Percentiles rank a stretch among this genome's conserved stretches.
Conservation (phyloP, 257 asterid genomes). For the Oldenlandia corymbosa region DNA sequence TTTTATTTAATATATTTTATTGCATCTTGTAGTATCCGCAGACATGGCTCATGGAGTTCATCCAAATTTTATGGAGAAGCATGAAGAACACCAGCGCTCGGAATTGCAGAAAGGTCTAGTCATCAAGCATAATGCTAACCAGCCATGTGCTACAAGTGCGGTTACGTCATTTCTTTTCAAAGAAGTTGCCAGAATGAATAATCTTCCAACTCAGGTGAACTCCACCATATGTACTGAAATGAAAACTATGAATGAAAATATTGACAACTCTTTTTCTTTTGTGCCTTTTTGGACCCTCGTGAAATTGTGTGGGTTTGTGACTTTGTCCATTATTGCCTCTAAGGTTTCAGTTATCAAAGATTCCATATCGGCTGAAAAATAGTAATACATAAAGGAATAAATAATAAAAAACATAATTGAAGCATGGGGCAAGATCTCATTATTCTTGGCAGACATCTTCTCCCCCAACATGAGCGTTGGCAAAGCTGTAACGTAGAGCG, state of each 20-base stretch:
- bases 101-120: slow-evolving; percentile 92
- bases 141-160: slow-evolving; percentile 97
- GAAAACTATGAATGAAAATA: not conserved
- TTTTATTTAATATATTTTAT: slow-evolving; percentile 7
- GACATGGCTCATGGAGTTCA: slow-evolving; percentile 99
- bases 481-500: too few relatives aligned
- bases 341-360: not conserved
- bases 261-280: not conserved
- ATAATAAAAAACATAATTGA: not conserved
- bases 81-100: slow-evolving; percentile 91
- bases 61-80: slow-evolving; percentile 81
- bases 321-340: not conserved
- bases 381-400: not conserved
- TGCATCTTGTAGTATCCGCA: slow-evolving; percentile 70
- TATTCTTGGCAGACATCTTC: not conserved
- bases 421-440: not conserved
- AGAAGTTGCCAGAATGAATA: slow-evolving; percentile 73
- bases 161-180: slow-evolving; percentile 90
- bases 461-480: slow-evolving; percentile 3
- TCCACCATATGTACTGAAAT: not conserved
- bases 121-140: slow-evolving; percentile 95
- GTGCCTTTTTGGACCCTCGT: not conserved
- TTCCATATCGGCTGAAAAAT: not conserved
- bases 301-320: not conserved
- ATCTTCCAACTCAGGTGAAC: slow-evolving; percentile 87